A percentile compares a stretch with the other conserved stretches of the same genome.
phyloP scores from a whole-genome alignment of 2,329 filamentous ascomycete genomes.

The Epichloe sp. region DNA sequence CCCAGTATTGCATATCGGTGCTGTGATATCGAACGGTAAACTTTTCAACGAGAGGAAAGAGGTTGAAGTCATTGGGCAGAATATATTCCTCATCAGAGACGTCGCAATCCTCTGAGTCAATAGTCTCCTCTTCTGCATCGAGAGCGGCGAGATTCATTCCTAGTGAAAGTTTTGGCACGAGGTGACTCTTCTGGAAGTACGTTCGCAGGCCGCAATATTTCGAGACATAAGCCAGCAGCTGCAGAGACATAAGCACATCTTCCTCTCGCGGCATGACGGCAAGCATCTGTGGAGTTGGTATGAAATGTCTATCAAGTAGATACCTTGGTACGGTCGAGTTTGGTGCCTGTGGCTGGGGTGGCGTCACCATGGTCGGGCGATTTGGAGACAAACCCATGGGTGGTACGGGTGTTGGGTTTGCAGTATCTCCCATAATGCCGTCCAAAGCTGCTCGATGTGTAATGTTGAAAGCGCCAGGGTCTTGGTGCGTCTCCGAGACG shows the following conservation, averaged over 20 bases:
- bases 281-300: conserved; percentile 59
- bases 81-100: conserved; percentile 76
- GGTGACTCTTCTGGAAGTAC: conserved; percentile 90
- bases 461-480: conserved; percentile 86
- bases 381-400: conserved; percentile 61
- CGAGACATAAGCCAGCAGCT: conserved; percentile 91
- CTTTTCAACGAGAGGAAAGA: conserved; percentile 95
- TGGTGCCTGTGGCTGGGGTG: conserved; percentile 61
- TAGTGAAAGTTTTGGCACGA: conserved; percentile 85
- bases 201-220: conserved; percentile 95
- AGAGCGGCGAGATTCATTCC: conserved; percentile 70
- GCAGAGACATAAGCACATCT: conserved; percentile 94
- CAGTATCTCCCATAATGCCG: conserved; percentile 67
- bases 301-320: conserved; percentile 58
- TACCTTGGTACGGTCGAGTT: conserved; percentile 66
- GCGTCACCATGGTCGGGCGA: conserved; percentile 54
- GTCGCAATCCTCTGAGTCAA: conserved; percentile 31
- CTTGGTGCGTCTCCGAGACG: conserved; percentile 65
- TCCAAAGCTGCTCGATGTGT: conserved; percentile 75
- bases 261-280: conserved; percentile 93
- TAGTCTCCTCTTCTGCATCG: conserved; percentile 50
- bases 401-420: conserved; percentile 51
- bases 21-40: conserved; percentile 93
- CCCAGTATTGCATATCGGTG: conserved; percentile 99
- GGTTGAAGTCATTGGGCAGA: conserved; percentile 89